Evolutionary conservation across 1,284 basidiomycete genomes (phyloP).

Genomic region (Fomitopsis pinicola): DNA sequence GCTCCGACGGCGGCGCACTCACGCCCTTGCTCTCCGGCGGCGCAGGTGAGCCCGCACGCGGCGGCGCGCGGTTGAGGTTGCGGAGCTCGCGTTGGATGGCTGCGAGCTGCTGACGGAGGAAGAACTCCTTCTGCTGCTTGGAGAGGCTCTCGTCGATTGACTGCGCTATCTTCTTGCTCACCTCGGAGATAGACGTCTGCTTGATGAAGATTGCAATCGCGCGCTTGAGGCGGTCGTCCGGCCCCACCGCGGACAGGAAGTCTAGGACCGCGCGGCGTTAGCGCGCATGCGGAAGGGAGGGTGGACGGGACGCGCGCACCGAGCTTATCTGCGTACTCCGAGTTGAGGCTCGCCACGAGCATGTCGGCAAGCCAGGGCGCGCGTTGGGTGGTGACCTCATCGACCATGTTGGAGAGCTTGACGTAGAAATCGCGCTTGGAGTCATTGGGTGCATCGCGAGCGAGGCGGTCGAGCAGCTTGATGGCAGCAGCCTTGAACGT

Average conservation of each 20-base stretch:
- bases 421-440: conserved; percentile 56
- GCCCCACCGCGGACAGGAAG: conserved; percentile 51
- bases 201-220: conserved; percentile 69
- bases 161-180: conserved; percentile 70
- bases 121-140: conserved; percentile 81
- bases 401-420: conserved; percentile 60
- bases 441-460: conserved; percentile 53
- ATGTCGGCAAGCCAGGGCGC: conserved; percentile 73
- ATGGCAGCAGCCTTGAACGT: conserved; percentile 66
- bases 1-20: conserved; percentile 35
- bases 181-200: conserved; percentile 69
- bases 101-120: conserved; percentile 82
- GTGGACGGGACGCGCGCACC: conserved; percentile 37
- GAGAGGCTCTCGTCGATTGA: conserved; percentile 77
- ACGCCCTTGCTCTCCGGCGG: not conserved
- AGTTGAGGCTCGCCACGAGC: conserved; percentile 57
- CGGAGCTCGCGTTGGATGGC: conserved; percentile 87
- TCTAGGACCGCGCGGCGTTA: conserved; percentile 31
- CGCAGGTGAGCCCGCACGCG: not conserved
- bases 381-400: conserved; percentile 56
- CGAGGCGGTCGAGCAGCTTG: conserved; percentile 61
- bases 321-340: conserved; percentile 65
- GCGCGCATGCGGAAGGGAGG: not conserved
- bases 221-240: conserved; percentile 55
- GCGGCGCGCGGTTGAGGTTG: conserved; percentile 35